A percentile compares a stretch with the other conserved stretches of the same genome.
Evolutionary conservation across 2,329 filamentous ascomycete species (phyloP).

Genomic region (Hirsutella thompsonii): DNA sequence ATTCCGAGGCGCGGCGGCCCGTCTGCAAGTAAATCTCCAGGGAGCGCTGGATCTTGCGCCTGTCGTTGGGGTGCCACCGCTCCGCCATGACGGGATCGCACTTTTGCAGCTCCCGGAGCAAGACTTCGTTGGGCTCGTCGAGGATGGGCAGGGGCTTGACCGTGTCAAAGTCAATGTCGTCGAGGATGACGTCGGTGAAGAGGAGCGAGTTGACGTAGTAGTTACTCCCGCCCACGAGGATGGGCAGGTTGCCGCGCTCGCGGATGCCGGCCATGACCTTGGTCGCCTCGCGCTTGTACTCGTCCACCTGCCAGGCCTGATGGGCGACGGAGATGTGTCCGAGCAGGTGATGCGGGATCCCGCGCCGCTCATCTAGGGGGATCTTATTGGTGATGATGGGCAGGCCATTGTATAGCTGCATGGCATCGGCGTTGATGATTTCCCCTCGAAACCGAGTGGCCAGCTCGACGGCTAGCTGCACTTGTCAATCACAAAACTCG

Average conservation of each 20-base stretch:
- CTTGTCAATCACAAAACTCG: not conserved
- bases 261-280: conserved; percentile 66
- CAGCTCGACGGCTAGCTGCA: conserved; percentile 75
- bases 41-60: conserved; percentile 78
- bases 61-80: conserved; percentile 88
- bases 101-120: conserved; percentile 60
- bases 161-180: conserved; percentile 22
- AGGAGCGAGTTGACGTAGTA: conserved; percentile 89
- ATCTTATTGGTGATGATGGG: conserved; percentile 96
- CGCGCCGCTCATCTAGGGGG: conserved; percentile 57
- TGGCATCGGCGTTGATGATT: conserved; percentile 92
- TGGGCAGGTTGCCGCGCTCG: conserved; percentile 64
- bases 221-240: conserved; percentile 87
- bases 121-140: conserved; percentile 53
- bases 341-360: conserved; percentile 78
- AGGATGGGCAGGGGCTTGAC: conserved; percentile 53
- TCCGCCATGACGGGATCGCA: conserved; percentile 84
- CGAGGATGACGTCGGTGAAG: conserved; percentile 51
- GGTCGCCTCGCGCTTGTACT: conserved; percentile 60
- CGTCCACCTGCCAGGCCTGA: conserved; percentile 70
- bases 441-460: conserved; percentile 78
- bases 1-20: conserved; percentile 67
- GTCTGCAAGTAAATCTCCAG: conserved; percentile 82
- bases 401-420: conserved; percentile 90
- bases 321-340: conserved; percentile 64